Evolutionary conservation across 1,284 basidiomycete species (phyloP), one percentile per base, ranked within the genome.

Genomic region (Mycosarcoma maydis): DNA sequence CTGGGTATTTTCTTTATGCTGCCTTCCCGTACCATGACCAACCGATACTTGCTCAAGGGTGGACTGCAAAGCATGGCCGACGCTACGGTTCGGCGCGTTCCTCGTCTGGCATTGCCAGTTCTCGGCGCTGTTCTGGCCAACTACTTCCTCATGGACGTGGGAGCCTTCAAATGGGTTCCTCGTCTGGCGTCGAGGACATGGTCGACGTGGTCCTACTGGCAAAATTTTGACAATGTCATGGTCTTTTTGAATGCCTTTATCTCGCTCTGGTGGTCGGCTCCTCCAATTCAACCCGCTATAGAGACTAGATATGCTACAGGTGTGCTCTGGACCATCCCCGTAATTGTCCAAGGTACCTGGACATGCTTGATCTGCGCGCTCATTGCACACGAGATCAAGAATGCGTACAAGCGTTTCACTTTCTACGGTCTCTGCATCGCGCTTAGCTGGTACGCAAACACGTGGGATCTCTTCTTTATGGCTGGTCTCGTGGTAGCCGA

Each of bases 311-410:
- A 78, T 27, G 76, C 76, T 20, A 78, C 76, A 1, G 76, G 76
- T 64, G 72, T 78, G 42, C 73, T 78, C 9, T 78, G 76, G 76
- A 77, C 76, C 22, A 74, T 77, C 26, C 76, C 76, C 13, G 60
- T 78, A 17, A 77, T 78, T 19, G 73, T 78, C 20, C 71, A 75
- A 46, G 61, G 66, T 33, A 71, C 64, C 8, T 78, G 76, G 76
- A 75, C 73, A 2, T 62, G 57, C 8, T 37, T 73, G 53, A 67
- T 67, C 45, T 73, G 69, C 42, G 76, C 72, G 8, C 61, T 78
- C 3, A 46, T 78, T n/a, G 74, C 72, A 4, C 70, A 68, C 57
- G 68, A 76, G 59, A 73, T 78, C 62, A 69, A 61, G 55, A 76
- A 74, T 52, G 48, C 59, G 10, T 65, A 56, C 52, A 78, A 78